phyloP scores from a whole-genome alignment of 2,329 filamentous ascomycete genomes.

The Penicillium vulpinum region DNA sequence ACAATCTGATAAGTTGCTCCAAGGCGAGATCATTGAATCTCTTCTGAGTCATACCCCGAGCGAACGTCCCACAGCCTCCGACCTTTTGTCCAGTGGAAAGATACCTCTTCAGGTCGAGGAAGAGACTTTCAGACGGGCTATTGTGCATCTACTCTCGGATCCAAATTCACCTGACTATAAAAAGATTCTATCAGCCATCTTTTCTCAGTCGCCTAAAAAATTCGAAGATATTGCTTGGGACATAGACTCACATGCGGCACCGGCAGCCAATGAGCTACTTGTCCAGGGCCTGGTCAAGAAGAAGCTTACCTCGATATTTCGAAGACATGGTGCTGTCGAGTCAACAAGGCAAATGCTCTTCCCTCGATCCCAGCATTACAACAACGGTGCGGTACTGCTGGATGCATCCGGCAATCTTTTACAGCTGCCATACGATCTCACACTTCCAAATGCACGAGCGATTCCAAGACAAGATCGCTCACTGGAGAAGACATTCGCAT shows the following conservation, averaged over 20 bases:
- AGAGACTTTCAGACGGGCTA: slow-evolving; percentile 79
- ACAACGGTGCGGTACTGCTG: slow-evolving; percentile 73
- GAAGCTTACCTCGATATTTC: slow-evolving; percentile 74
- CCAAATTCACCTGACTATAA: slow-evolving; percentile 83
- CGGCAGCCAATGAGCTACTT: slow-evolving; percentile 56
- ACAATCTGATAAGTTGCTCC: slow-evolving; percentile 64
- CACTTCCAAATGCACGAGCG: slow-evolving; percentile 80
- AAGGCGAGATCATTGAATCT: slow-evolving; percentile 75
- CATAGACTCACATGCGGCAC: slow-evolving; percentile 59
- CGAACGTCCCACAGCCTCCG: slow-evolving; percentile 76
- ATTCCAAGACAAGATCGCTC: slow-evolving; percentile 67
- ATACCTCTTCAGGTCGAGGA: slow-evolving; percentile 90
- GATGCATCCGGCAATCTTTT: slow-evolving; percentile 83
- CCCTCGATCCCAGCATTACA: slow-evolving; percentile 78
- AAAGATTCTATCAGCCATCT: slow-evolving; percentile 84
- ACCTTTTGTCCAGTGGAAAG: slow-evolving; percentile 81
- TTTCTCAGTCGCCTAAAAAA: slow-evolving; percentile 71
- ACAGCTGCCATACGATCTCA: slow-evolving; percentile 92
- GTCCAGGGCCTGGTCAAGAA: slow-evolving; percentile 73
- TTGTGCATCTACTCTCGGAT: slow-evolving; percentile 74
- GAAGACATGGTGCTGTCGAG: slow-evolving; percentile 85
- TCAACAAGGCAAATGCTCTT: slow-evolving; percentile 72
- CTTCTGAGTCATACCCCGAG: slow-evolving; percentile 80
- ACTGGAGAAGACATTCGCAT: slow-evolving; percentile 76
- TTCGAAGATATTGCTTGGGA: slow-evolving; percentile 82